phyloP scores from a whole-genome alignment of 345 rosid species.

The Eucalyptus erythrocorys region DNA sequence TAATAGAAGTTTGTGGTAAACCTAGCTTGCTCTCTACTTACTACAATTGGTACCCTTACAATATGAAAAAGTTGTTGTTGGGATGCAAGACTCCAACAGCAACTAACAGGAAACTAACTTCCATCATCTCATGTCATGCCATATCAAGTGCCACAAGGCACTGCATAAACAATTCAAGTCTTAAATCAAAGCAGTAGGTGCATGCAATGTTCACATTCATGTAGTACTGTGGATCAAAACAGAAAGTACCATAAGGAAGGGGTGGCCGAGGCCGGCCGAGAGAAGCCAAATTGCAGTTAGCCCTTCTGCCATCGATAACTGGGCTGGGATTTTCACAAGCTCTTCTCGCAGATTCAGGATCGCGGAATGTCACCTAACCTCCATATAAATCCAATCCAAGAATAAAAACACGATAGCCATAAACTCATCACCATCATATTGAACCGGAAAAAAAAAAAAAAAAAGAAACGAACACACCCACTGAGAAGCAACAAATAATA shows the following conservation, averaged over 20 bases:
- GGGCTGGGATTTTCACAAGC: constrained; percentile 31
- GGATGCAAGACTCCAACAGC: not conserved
- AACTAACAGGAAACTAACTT: not conserved
- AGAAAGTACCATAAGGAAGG: constrained; percentile 5
- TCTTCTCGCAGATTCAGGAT: constrained; percentile 17
- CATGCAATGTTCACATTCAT: not conserved
- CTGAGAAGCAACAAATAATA: not conserved
- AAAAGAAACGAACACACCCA: not conserved
- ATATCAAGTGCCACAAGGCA: not conserved
- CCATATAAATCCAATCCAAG: not conserved
- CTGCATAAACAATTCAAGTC: not conserved
- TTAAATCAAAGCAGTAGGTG: not conserved
- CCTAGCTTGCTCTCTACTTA: not conserved
- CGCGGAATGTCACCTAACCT: constrained; percentile 8
- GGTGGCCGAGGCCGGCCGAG: constrained; percentile 16
- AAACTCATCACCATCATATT: not conserved
- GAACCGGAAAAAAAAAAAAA: not conserved
- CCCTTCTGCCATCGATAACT: constrained; percentile 25
- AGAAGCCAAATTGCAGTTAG: constrained; percentile 28
- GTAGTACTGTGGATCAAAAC: not conserved
- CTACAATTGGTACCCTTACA: not conserved
- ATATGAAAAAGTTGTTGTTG: not conserved
- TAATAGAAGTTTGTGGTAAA: not conserved
- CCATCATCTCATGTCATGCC: not conserved
- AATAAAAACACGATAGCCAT: not conserved